These are phyloP conservation scores for Puccinia triticina DNA, from an alignment of 1,284 basidiomycete species.

Conservation along the genomic window DNA sequence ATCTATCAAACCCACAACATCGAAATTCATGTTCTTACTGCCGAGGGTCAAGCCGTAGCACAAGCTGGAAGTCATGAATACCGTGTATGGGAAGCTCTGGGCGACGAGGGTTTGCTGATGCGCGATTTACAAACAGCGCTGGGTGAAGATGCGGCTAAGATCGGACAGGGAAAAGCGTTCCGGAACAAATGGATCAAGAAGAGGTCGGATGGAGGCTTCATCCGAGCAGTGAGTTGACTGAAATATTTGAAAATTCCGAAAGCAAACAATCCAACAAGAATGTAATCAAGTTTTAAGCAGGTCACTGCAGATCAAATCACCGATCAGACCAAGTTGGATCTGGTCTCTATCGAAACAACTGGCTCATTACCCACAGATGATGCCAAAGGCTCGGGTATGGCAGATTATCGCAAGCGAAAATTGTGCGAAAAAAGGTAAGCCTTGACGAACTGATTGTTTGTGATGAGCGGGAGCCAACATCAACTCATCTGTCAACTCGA, in stretches of 20 bases:
- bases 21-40: conserved; percentile 45
- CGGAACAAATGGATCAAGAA: conserved; percentile 97
- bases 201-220: conserved; percentile 83
- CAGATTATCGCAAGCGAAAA: conserved; percentile 89
- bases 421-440: conserved; percentile 65
- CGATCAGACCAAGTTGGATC: conserved; percentile 75
- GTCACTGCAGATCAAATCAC: conserved; percentile 66
- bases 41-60: conserved; percentile 35
- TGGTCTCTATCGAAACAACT: conserved; percentile 74
- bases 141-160: conserved; percentile 59
- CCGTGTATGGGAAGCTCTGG: conserved; percentile 46
- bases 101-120: conserved; percentile 25
- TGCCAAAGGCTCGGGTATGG: conserved; percentile 75
- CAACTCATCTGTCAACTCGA: conserved; percentile 26
- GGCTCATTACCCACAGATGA: conserved; percentile 66
- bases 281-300: conserved; percentile 35
- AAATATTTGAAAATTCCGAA: neutral
- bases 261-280: neutral
- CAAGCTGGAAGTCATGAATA: conserved; percentile 45
- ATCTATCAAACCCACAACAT: conserved; percentile 46
- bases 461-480: neutral
- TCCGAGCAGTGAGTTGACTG: conserved; percentile 62
- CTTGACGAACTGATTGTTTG: neutral
- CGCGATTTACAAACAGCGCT: conserved; percentile 49
- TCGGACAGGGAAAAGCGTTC: conserved; percentile 90